Evolutionary conservation across 306 rosid genomes (phyloP).

Genomic region (Acacia melanoxylon): DNA sequence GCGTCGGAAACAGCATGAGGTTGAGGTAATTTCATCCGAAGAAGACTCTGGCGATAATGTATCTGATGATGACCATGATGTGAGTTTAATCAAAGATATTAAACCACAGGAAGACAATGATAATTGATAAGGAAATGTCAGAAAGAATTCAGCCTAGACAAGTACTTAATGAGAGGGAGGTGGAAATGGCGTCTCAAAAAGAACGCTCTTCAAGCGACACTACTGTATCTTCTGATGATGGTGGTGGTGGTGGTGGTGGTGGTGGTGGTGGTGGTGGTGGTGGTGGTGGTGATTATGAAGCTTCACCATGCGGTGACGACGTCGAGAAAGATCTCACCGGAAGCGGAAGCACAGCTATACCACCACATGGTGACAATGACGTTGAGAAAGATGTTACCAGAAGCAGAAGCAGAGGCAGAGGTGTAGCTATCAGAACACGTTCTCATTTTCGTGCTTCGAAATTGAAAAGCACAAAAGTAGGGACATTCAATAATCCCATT

Average conservation of each 20-base stretch:
- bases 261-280: no score
- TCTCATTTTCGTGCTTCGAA: conserved; percentile 24
- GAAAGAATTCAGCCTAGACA: not conserved
- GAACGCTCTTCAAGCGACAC: not conserved
- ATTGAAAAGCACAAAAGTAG: not conserved
- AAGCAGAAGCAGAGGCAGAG: not conserved
- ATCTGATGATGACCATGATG: not conserved
- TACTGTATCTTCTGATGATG: not conserved
- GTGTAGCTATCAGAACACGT: conserved; percentile 36
- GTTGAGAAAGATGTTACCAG: not conserved
- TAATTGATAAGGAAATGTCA: not conserved
- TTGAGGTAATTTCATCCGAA: not conserved
- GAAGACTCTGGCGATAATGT: not conserved
- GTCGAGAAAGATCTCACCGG: no score
- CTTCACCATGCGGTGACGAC: no score
- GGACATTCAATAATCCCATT: conserved; percentile 35
- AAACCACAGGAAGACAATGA: not conserved
- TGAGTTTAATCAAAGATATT: not conserved
- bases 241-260: not conserved
- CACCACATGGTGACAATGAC: not conserved
- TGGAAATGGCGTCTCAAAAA: not conserved
- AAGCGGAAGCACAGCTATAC: no score
- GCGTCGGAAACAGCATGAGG: not conserved
- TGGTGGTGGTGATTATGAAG: no score
- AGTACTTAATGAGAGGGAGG: not conserved